These are phyloP conservation scores for Xylaria acuta DNA, from an alignment of 495 filamentous ascomycete species.

Conservation along the genomic window DNA sequence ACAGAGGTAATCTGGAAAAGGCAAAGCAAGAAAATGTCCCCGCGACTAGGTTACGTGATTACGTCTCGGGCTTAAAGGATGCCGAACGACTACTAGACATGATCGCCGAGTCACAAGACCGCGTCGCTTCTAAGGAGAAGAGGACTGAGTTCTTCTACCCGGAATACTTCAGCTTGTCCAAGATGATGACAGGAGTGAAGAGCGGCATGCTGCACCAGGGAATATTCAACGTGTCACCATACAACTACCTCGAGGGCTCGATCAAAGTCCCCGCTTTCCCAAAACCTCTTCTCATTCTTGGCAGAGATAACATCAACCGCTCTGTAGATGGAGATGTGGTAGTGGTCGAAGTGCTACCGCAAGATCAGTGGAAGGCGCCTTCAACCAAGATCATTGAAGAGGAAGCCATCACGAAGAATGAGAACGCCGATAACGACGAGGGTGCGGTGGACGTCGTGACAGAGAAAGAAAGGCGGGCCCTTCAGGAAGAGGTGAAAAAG, in stretches of 20 bases:
- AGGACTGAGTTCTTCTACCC: slow-evolving; percentile 75
- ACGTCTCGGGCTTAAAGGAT: slow-evolving; percentile 83
- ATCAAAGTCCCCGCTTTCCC: slow-evolving; percentile 90
- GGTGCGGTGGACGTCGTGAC: slow-evolving; percentile 73
- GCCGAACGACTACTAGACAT: slow-evolving; percentile 89
- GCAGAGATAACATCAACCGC: slow-evolving; percentile 96
- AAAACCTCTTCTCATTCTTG: slow-evolving; percentile 83
- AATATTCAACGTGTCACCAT: slow-evolving; percentile 92
- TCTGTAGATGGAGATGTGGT: slow-evolving; percentile 89
- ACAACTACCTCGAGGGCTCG: slow-evolving; percentile 95
- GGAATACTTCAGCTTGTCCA: slow-evolving; percentile 86
- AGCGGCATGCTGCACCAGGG: slow-evolving; percentile 89
- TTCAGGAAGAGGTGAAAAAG: slow-evolving; percentile 89
- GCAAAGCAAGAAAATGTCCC: slow-evolving; percentile 76
- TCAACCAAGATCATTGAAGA: slow-evolving; percentile 96
- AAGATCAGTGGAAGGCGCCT: slow-evolving; percentile 94
- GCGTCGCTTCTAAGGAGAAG: slow-evolving; percentile 64
- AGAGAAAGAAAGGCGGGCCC: slow-evolving; percentile 80
- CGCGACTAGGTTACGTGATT: slow-evolving; percentile 71
- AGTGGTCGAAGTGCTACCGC: slow-evolving; percentile 88
- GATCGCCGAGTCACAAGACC: slow-evolving; percentile 79
- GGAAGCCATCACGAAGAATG: slow-evolving; percentile 88
- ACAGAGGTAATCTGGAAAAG: slow-evolving; percentile 84
- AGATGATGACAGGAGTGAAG: slow-evolving; percentile 91
- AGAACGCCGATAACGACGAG: slow-evolving; percentile 78